Percentiles rank a stretch among this genome's conserved stretches.
Evolutionary conservation across 371 early-diverging fungal species (phyloP).

Genomic region (Syncephalis fuscata): DNA sequence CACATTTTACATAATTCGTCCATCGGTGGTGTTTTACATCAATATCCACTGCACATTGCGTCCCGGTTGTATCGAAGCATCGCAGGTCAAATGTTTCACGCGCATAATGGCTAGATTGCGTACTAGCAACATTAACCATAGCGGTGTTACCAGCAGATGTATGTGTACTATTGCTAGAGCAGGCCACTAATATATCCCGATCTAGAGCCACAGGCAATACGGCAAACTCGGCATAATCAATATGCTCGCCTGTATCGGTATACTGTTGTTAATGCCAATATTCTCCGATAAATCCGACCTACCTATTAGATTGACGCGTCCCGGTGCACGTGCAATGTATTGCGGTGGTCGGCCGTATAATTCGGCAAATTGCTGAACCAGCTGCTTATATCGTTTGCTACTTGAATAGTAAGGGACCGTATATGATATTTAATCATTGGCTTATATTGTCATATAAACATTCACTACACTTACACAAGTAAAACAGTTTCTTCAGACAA

Average conservation of each 20-base stretch:
- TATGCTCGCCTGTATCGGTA: conserved; percentile 70
- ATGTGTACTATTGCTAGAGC: too few species aligned
- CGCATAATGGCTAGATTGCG: conserved; percentile 57
- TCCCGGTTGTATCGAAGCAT: background rate
- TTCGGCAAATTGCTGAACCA: conserved; percentile 32
- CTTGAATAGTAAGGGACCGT: too few species aligned
- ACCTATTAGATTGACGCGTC: conserved; percentile 88
- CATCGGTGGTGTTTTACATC: conserved; percentile 16
- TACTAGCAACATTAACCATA: conserved; percentile 29
- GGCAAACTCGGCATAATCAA: conserved; percentile 87
- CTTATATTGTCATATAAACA: too few species aligned
- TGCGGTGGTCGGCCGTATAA: conserved; percentile 46
- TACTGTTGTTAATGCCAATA: too few species aligned
- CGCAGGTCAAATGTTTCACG: conserved; percentile 64
- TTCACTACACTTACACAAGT: too few species aligned
- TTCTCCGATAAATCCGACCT: too few species aligned
- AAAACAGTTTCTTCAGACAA: too few species aligned
- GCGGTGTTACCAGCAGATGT: conserved; percentile 15
- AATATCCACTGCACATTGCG: conserved; percentile 40
- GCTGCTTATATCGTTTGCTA: conserved; percentile 33
- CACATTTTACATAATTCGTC: background rate
- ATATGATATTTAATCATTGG: too few species aligned
- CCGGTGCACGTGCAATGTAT: conserved; percentile 78
- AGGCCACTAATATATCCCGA: conserved; percentile 62
- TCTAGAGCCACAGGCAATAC: conserved; percentile 95